Evolutionary conservation across 345 rosid genomes (phyloP), one percentile per base, ranked within the genome.

Genomic region (Draba incana): DNA sequence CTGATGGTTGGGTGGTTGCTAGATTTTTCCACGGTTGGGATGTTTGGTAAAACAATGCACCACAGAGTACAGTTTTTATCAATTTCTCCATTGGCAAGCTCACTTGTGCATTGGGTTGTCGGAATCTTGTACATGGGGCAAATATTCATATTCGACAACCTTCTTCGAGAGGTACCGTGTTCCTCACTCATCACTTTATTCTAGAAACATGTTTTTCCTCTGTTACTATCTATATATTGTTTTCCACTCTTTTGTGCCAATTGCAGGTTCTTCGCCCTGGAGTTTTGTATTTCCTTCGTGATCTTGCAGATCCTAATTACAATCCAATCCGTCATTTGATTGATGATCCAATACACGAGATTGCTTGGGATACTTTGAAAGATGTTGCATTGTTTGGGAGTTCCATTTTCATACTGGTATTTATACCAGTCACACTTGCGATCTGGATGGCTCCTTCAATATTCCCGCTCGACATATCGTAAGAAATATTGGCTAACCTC

Each of bases 1-100:
- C 80, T 91, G 81, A 91, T 94, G 98, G 91, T 98, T 77, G 99
- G 99, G 41, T 94, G 99, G 99, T 91, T 96, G 98, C 80, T 94
- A 47, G 99, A 94, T 86, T 84, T 91, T 39, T 94, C 92, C 72
- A 94, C 99, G 3, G 80, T 89, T 69, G 81, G 89, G 83, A 89
- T 94, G 96, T 94, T 94, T 80, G 96, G 98, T 71, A 91, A 86
- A 80, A 81, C 98, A 10, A 89, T 94, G 98, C 75, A 90, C 66
- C 84, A 91, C 56, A 85, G 99, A 57, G 84, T 84, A 61, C 93
- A 85, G 37, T 94, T 86, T 80, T 87, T 91, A 57, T 80, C 96
- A 38, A 68, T 85, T 58, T 87, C 97, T 75, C 99, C 99, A 53
- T 59, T 94, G 64, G 98, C 99, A 62, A 91, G 99, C 76, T 91